A percentile compares a stretch with the other conserved stretches of the same genome.
Evolutionary conservation across 2,329 filamentous ascomycete species (phyloP).

Genomic region (Calonectria hongkongensis): DNA sequence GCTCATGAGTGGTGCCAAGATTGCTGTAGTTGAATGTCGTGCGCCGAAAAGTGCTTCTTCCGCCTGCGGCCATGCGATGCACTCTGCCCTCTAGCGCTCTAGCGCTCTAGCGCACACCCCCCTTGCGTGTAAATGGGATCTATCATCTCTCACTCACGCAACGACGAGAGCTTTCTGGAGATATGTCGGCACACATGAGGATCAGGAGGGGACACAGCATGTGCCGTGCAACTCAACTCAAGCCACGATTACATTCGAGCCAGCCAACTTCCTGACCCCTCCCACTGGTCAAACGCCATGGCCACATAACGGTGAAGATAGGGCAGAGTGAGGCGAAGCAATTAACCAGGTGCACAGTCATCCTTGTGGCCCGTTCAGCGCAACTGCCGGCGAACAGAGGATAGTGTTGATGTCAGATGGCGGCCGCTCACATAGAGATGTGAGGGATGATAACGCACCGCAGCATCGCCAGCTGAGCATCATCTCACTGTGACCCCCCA

Average conservation of each 20-base stretch:
- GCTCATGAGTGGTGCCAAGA: slow-evolving; percentile 24
- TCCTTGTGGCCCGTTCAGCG: slow-evolving; percentile 40
- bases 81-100: slow-evolving; percentile 45
- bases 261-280: slow-evolving; percentile 47
- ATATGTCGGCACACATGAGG: slow-evolving; percentile 43
- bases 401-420: slow-evolving; percentile 50
- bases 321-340: slow-evolving; percentile 31
- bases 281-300: slow-evolving; percentile 43
- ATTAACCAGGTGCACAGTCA: slow-evolving; percentile 45
- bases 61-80: slow-evolving; percentile 40
- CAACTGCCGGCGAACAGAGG: slow-evolving; percentile 40
- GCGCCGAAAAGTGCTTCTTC: slow-evolving; percentile 44
- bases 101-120: slow-evolving; percentile 41
- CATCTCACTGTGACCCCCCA: slow-evolving; percentile 39
- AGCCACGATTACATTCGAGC: slow-evolving; percentile 47
- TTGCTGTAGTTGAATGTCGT: slow-evolving; percentile 39
- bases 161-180: slow-evolving; percentile 38
- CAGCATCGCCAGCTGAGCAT: slow-evolving; percentile 44
- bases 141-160: slow-evolving; percentile 35
- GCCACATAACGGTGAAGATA: slow-evolving; percentile 40
- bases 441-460: slow-evolving; percentile 15
- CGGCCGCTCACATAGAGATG: slow-evolving; percentile 43
- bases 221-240: slow-evolving; percentile 44
- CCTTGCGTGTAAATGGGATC: slow-evolving; percentile 33
- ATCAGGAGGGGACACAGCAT: slow-evolving; percentile 45